Conservation (phyloP, 2,329 filamentous ascomycete genomes). For the Ophiostoma sp. region DNA sequence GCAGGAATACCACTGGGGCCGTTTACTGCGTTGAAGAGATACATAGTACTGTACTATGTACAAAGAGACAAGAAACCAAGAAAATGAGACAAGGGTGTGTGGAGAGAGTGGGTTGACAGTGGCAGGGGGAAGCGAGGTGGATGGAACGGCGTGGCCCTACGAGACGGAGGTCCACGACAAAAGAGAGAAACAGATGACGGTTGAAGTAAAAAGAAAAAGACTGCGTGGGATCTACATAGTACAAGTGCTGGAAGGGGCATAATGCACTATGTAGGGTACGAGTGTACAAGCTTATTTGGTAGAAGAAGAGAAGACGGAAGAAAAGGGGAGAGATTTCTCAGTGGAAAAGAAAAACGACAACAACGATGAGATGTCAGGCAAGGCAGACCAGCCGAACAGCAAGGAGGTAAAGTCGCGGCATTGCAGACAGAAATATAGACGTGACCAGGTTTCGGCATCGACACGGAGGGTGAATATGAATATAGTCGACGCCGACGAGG, state of each 20-base stretch:
- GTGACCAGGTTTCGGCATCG: background rate
- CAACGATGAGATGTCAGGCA: background rate
- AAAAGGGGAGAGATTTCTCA: background rate
- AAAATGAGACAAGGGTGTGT: slow-evolving; percentile 1
- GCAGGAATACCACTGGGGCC: no score
- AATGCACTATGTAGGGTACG: no score
- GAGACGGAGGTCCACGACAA: background rate
- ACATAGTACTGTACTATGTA: no score
- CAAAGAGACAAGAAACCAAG: background rate
- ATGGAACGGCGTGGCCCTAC: slow-evolving; percentile 19
- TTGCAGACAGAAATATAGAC: background rate
- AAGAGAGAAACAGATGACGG: slow-evolving; percentile 4
- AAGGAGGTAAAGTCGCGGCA: background rate
- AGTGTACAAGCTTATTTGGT: background rate
- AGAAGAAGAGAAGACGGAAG: background rate
- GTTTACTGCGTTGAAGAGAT: no score
- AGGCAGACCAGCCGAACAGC: slow-evolving; percentile 1
- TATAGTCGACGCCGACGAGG: background rate
- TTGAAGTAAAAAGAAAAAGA: background rate
- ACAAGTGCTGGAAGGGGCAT: background rate
- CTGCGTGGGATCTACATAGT: background rate
- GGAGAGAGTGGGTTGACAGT: slow-evolving; percentile 13
- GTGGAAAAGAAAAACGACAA: background rate
- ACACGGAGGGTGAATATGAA: background rate
- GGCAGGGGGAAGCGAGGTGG: slow-evolving; percentile 19